These are phyloP conservation scores for Cryptococcus neoformans DNA, from an alignment of 1,284 basidiomycete species.

Conservation along the genomic window DNA sequence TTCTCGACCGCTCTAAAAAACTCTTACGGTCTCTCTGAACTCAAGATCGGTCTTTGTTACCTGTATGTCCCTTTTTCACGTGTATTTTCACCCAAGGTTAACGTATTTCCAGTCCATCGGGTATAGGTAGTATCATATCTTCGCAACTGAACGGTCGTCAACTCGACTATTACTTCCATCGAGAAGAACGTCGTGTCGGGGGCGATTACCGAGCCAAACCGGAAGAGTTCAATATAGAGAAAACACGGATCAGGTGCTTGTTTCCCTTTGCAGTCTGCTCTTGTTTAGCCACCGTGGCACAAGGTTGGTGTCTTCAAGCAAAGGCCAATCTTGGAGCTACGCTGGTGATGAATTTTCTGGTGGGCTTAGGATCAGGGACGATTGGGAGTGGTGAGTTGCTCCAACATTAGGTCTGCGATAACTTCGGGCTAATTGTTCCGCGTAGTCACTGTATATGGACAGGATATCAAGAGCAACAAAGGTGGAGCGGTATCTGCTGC, in stretches of 20 bases:
- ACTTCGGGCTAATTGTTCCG: neutral
- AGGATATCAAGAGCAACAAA: slow-evolving; percentile 42
- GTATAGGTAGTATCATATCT: slow-evolving; percentile 34
- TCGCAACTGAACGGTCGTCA: slow-evolving; percentile 40
- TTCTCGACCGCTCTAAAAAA: slow-evolving; percentile 44
- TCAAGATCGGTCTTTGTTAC: slow-evolving; percentile 49
- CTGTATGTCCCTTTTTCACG: slow-evolving; percentile 24
- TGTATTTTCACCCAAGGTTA: neutral
- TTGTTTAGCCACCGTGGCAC: slow-evolving; percentile 13
- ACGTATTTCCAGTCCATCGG: slow-evolving; percentile 31
- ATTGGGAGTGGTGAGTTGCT: slow-evolving; percentile 23
- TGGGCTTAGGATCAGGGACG: slow-evolving; percentile 35
- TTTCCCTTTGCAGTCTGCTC: slow-evolving; percentile 24
- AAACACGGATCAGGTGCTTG: slow-evolving; percentile 29
- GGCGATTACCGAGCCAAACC: slow-evolving; percentile 38
- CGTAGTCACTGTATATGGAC: slow-evolving; percentile 40
- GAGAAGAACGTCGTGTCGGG: slow-evolving; percentile 38
- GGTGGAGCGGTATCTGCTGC: slow-evolving; percentile 47
- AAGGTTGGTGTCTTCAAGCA: slow-evolving; percentile 40
- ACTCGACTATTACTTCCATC: slow-evolving; percentile 40
- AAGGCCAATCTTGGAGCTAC: slow-evolving; percentile 34
- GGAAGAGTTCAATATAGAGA: slow-evolving; percentile 38
- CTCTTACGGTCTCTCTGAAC: slow-evolving; percentile 37
- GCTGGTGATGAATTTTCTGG: slow-evolving; percentile 39
- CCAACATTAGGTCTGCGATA: neutral